Evolutionary conservation across 2,329 filamentous ascomycete species (phyloP), one percentile per base, ranked within the genome.

Genomic region (Lizonia empirigonia): DNA sequence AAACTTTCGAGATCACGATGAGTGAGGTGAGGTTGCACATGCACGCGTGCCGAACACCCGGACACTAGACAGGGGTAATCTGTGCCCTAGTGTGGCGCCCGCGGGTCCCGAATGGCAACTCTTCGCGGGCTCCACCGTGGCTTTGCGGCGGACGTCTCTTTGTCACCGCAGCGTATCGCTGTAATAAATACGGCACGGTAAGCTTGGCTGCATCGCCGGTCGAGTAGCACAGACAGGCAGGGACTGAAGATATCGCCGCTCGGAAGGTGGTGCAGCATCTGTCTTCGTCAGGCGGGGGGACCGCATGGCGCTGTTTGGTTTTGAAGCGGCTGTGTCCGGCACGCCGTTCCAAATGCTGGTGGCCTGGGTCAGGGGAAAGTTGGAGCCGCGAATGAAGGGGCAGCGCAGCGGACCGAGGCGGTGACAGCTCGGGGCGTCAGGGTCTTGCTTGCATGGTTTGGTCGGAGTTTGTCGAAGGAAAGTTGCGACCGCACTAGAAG

Each of bases 21-120:
- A n/a, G n/a, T 15, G 33, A 52, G 22, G 49, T 52, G 49, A 52
- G 49, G 49, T 52, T 47, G 37, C 49, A 40, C 23, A 40, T 24
- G 35, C 40, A 35, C 12, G 24, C 29, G 38, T 47, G 49, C 49
- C 49, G 49, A 22, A 38, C 22, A 42, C 15, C 49, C 49, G 49
- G 16, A 15, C 22, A 24, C 37, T 47, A 47, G 32, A 24, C 37
- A 38, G 34, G 49, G 44, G 18, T n/a, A 9, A 18, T 36, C 30
- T 41, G 33, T 41, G 32, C 41, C 36, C 41, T 51, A 35, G 15
- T 52, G 42, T 41, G 36, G 42, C 37, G 36, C 33, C 35, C 27
- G 49, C 42, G 26, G 49, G 16, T 18, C 7, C 44, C 42, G 49
- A 18, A 37, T 3, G 42, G 49, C 32, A 52, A 42, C 23, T 51